phyloP scores from a whole-genome alignment of 345 rosid genomes.

The Trapa bicornis region DNA sequence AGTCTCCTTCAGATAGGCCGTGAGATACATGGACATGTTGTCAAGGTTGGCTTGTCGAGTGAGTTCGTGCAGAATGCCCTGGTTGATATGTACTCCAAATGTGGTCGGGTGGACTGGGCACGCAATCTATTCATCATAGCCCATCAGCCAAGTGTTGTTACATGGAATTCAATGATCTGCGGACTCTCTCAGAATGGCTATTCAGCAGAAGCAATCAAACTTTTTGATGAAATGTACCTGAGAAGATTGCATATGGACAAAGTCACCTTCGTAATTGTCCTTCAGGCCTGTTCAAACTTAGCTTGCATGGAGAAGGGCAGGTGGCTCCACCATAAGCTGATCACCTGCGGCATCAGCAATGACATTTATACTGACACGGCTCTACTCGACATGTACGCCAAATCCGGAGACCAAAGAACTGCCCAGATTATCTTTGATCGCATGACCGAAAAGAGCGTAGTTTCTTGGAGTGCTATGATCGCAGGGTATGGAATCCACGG shows the following conservation, averaged over 20 bases:
- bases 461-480: slow-evolving; percentile 83
- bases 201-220: slow-evolving; percentile 39
- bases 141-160: slow-evolving; percentile 37
- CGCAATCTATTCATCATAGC: slow-evolving; percentile 35
- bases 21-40: slow-evolving; percentile 61
- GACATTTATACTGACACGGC: slow-evolving; percentile 56
- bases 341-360: slow-evolving; percentile 37
- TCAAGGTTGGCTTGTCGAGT: slow-evolving; percentile 38
- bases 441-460: slow-evolving; percentile 26
- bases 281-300: slow-evolving; percentile 57
- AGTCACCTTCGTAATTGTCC: slow-evolving; percentile 53
- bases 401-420: slow-evolving; percentile 40
- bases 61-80: slow-evolving; percentile 54
- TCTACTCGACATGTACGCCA: slow-evolving; percentile 75
- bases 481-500: slow-evolving; percentile 86
- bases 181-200: slow-evolving; percentile 53
- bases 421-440: slow-evolving; percentile 27
- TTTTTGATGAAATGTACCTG: slow-evolving; percentile 48
- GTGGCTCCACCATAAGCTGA: slow-evolving; percentile 44
- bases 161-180: slow-evolving; percentile 83
- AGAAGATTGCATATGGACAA: slow-evolving; percentile 37
- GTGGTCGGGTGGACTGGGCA: slow-evolving; percentile 47
- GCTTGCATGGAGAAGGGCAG: slow-evolving; percentile 48
- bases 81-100: slow-evolving; percentile 71
- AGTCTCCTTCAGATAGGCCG: slow-evolving; percentile 40